These are phyloP conservation scores for Glycine tomentella DNA, from an alignment of 306 rosid species.

Conservation along the genomic window DNA sequence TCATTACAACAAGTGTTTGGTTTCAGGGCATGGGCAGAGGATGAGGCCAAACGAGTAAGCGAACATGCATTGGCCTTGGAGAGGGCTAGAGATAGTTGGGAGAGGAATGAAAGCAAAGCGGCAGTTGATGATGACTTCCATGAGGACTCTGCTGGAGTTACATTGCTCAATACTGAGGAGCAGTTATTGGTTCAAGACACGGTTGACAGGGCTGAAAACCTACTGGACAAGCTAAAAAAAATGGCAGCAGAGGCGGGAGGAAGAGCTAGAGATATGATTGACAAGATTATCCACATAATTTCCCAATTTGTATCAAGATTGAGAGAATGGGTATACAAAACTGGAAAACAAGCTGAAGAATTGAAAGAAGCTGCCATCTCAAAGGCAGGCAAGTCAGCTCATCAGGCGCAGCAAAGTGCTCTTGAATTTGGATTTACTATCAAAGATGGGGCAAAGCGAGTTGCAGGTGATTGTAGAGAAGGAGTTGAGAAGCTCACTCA, in stretches of 20 bases:
- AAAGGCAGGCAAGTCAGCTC: conserved; percentile 58
- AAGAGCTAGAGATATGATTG: conserved; percentile 58
- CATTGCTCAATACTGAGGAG: conserved; percentile 72
- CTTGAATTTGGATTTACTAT: conserved; percentile 56
- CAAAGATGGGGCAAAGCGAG: conserved; percentile 66
- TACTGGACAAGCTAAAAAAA: conserved; percentile 65
- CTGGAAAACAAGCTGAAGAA: conserved; percentile 61
- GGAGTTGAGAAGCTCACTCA: conserved; percentile 75
- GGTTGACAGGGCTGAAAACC: conserved; percentile 60
- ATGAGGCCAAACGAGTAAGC: conserved; percentile 55
- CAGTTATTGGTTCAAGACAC: conserved; percentile 66
- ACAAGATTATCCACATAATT: conserved; percentile 58
- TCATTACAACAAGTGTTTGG: no score
- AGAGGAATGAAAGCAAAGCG: conserved; percentile 74
- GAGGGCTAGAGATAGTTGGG: conserved; percentile 80
- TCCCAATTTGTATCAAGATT: conserved; percentile 54
- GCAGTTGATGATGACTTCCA: conserved; percentile 72
- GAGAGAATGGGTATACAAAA: conserved; percentile 53
- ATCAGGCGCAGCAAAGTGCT: conserved; percentile 62
- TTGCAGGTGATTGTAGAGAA: conserved; percentile 62
- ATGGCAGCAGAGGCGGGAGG: conserved; percentile 63
- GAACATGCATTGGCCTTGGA: conserved; percentile 70
- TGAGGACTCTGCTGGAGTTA: conserved; percentile 61
- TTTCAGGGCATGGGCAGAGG: no score
- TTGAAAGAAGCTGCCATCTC: conserved; percentile 54